Evolutionary conservation across 257 asterid genomes (phyloP).

Genomic region (Petrea volubilis): DNA sequence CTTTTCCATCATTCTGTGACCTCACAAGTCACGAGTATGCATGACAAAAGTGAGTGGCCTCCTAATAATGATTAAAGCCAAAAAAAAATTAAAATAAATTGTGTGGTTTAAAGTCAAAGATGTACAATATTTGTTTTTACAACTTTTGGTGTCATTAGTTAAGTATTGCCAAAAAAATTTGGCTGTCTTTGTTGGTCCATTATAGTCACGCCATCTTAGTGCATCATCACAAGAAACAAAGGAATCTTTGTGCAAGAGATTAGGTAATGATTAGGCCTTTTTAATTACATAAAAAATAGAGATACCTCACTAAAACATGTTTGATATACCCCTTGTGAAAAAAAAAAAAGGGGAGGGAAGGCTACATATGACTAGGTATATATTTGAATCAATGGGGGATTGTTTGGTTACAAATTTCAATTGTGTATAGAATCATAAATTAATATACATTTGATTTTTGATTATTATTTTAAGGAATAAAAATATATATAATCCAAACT

Average conservation of each 20-base stretch:
- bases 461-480: no score
- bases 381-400: not conserved
- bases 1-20: not conserved
- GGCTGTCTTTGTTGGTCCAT: conserved; percentile 7
- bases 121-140: not conserved
- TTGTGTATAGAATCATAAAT: not conserved
- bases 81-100: not conserved
- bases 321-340: not conserved
- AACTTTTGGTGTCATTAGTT: conserved; percentile 11
- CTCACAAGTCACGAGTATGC: not conserved
- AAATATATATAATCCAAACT: no score
- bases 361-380: not conserved
- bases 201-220: conserved; percentile 17
- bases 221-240: conserved; percentile 24
- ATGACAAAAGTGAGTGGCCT: conserved; percentile 12
- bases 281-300: conserved; percentile 11
- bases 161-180: conserved; percentile 21
- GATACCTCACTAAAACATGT: not conserved
- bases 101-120: conserved; percentile 29
- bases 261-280: conserved; percentile 25
- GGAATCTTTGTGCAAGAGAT: conserved; percentile 31
- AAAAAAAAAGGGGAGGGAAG: not conserved
- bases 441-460: not conserved
- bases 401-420: no score
- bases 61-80: conserved; percentile 11